Base-by-base conservation (phyloP, 2,329 filamentous ascomycete species). In the Lachnellula suecica region DNA sequence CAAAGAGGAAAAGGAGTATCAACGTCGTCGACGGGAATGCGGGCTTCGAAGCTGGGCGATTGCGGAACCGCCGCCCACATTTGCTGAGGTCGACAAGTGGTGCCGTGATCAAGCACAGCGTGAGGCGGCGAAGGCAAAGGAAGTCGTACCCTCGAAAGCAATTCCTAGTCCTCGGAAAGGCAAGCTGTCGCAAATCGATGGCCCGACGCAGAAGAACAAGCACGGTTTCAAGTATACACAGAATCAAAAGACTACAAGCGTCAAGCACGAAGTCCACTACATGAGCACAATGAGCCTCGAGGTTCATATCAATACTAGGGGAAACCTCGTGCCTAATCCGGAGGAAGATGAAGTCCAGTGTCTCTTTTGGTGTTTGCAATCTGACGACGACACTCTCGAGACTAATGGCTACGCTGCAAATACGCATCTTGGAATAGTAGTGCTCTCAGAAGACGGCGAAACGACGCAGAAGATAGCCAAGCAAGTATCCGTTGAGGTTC, bases 281-380 rank as follows among this genome's bases (percentile, higher is more conserved):
- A 97, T 99, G 94, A 96, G 89, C 61, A 91, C 88, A 17, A 92
- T 99, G 89, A 95, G 91, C 60, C 71, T 99, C 6, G 94, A 99
- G 67, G 74, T 97, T 4, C 93, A 99, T 66, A 87, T 95, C 56
- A 96, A 96, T 62, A 94, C 88, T 4, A 81, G 93, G 51, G 90
- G 84, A 6, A 84, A 83, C 44, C 77, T 97, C 8, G 81, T 91
- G 2, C 91, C 94, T 1, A 91, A 99, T 64, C 94, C 94, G 0
- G 90, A 93, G 61, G 81, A 95, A 60, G 94, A 99, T 67, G 89
- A 93, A 62, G 82, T 99, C 2, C 82, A 88, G 57, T 91, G 88
- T 64, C 80, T 97, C 5, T 96, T 97, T 66, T 99, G 93, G 92
- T 88, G 86, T 63, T 74, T 96, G 46, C 88, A 93, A 66, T 87